Base-by-base conservation (phyloP, 2,329 filamentous ascomycete species). In the Beauveria caledonica region DNA sequence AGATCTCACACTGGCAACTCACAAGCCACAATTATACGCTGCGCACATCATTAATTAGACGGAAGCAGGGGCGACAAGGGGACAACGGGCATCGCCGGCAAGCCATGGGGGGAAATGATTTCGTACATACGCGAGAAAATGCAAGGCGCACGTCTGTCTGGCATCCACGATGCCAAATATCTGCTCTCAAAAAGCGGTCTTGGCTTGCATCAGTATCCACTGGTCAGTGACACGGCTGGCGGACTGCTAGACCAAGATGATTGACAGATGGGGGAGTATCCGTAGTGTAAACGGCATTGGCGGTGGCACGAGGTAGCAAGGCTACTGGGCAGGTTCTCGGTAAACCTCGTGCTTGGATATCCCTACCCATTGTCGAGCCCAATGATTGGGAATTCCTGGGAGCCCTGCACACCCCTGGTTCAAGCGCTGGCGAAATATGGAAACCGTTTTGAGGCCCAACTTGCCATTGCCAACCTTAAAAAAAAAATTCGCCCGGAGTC, bases 391-490 rank as follows among this genome's bases (percentile, higher is more conserved):
- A 52, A 40, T 29, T 29, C 11, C 33, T n/a, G n/a, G 50, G 50
- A 53, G 36, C 36, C 36, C 36, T 42, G 39, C 36, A 40, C 25
- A 21, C 40, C 25, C 39, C 54, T 46, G 27, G 54, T 23, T 23
- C 13, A 36, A 48, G 29, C 27, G 23, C 25, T n/a, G 10, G 19
- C n/a, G 8, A 51, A 58, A 51, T 23, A 44, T 23, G 46, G 33
- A 42, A 58, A 58, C 46, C 46, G 56, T 58, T 58, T 58, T 33
- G 46, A 33, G 56, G 56, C 46, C 56, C 8, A 58, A 58, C 55
- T 54, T 54, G 54, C 29, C 29, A 33, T 33, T 33, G 29, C 29
- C 29, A 33, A 33, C 29, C 29, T 36, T 36, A 5, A 49, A 33
- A 33, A 49, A 51, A 58, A 58, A 55, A 23, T 49, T 52, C 36